phyloP scores from a whole-genome alignment of 192 early-diverging fungal species.

The Umbelopsis sp. region DNA sequence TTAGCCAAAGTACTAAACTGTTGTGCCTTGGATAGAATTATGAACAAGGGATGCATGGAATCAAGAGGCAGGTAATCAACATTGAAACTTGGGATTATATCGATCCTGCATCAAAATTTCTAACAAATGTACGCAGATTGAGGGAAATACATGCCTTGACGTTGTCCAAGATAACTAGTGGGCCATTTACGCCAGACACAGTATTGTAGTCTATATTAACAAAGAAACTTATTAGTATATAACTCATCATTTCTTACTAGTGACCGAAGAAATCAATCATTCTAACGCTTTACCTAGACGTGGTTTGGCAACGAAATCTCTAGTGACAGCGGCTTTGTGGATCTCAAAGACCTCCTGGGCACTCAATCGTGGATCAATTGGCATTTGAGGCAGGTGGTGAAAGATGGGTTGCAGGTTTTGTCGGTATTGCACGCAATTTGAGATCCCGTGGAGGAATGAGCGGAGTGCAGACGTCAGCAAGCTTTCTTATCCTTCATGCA shows the following conservation, averaged over 20 bases:
- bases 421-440: constrained; percentile 1
- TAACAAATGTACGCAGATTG: too few species aligned
- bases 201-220: constrained; percentile 87
- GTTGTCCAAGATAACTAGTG: constrained; percentile 97
- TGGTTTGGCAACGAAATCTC: constrained; percentile 84
- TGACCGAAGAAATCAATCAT: neutral
- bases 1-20: neutral
- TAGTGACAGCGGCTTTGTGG: constrained; percentile 85
- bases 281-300: constrained; percentile 69
- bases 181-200: constrained; percentile 96
- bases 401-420: constrained; percentile 5
- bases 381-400: constrained; percentile 11
- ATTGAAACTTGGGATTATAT: too few species aligned
- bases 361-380: constrained; percentile 35
- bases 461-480: constrained; percentile 18
- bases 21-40: too few species aligned
- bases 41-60: too few species aligned
- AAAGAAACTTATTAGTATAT: neutral
- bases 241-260: neutral
- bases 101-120: too few species aligned
- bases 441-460: constrained; percentile 6
- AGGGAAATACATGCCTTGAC: constrained; percentile 73
- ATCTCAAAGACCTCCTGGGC: constrained; percentile 73
- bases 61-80: too few species aligned
- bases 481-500: too few species aligned